Base-by-base conservation (phyloP, 1,284 basidiomycete species). In the Ustanciosporium gigantosporum region DNA sequence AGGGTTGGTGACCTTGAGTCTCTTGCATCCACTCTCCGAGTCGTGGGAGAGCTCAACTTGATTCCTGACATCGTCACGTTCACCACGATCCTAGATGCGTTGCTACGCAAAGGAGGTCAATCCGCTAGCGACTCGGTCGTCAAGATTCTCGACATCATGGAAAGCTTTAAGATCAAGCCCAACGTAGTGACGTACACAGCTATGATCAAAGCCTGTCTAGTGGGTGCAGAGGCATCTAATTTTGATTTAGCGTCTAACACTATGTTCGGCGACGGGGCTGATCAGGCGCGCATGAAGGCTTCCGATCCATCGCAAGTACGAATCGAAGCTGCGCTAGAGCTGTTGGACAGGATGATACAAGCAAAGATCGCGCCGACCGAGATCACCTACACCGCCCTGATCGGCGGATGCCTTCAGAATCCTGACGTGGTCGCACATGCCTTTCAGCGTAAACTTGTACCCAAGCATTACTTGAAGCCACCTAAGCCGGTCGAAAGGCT, bases 201-300 rank as follows among this genome's bases (percentile, higher is more conserved):
- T 16, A 62, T 74, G 65, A 70, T 74, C 60, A 74, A 72, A 43
- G 68, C 68, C 11, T 68, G 61, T 23, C 41, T 70, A 24, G 53
- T 37, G 1, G 60, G 52, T 21, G 57, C 52, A 0, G 49, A 66
- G 22, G 48, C 46, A 14, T 38, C 51, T 15, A 47, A 57, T 17
- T 24, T 61, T 8, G 57, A 60, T 22, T 11, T 46, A 17, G 52
- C 50, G 1, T 41, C 50, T 9, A 37, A 47, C 22, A 34, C 31
- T 19, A 41, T 57, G 35, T 38, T 53, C 2, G 47, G 49, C 24
- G 36, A 45, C 7, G 25, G 5, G 38, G 23, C 25, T 36, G 24
- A 21, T 32, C 40, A 35, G 17, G 20, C 15, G 15, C 14, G 29
- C 16, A 7, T 5, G 27, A 34, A 0, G 22, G 32, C 14, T 8